These are phyloP conservation scores for Rhodotorula sp. DNA, from an alignment of 1,284 basidiomycete genomes.

Conservation along the genomic window DNA sequence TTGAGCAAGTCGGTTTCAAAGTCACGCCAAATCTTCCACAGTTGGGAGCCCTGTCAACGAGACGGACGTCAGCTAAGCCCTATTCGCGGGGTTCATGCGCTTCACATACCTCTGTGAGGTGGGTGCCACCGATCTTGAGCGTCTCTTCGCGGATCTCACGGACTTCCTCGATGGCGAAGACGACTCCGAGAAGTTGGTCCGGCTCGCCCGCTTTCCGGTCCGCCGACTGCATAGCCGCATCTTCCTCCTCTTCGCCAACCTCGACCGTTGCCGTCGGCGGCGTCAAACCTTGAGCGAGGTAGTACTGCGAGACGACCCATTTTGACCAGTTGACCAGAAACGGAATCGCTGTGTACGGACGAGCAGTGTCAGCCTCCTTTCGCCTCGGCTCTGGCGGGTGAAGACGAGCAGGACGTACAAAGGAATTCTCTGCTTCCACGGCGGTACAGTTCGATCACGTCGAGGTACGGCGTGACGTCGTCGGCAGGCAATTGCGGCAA, in stretches of 20 bases:
- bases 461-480: slow-evolving; percentile 28
- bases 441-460: slow-evolving; percentile 40
- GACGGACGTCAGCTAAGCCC: too few species aligned
- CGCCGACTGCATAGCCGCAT: slow-evolving; percentile 21
- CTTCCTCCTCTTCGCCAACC: slow-evolving; percentile 20
- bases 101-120: slow-evolving; percentile 27
- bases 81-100: fast-evolving
- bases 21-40: slow-evolving; percentile 71
- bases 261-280: slow-evolving; percentile 14
- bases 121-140: slow-evolving; percentile 4
- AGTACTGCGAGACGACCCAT: slow-evolving; percentile 31
- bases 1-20: slow-evolving; percentile 70
- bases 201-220: slow-evolving; percentile 31
- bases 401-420: slow-evolving; percentile 19
- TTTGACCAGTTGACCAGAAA: slow-evolving; percentile 34
- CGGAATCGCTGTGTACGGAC: slow-evolving; percentile 25
- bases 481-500: slow-evolving; percentile 8
- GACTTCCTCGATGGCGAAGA: slow-evolving; percentile 32
- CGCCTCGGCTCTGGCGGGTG: background rate
- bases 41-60: slow-evolving; percentile 59
- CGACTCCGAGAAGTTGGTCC: slow-evolving; percentile 33
- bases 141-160: slow-evolving; percentile 18
- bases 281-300: slow-evolving; percentile 30
- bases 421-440: slow-evolving; percentile 30
- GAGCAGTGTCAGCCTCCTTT: background rate